Conservation (phyloP, 1,139 yeast genomes). For the Geotrichum cucujoidarum region DNA sequence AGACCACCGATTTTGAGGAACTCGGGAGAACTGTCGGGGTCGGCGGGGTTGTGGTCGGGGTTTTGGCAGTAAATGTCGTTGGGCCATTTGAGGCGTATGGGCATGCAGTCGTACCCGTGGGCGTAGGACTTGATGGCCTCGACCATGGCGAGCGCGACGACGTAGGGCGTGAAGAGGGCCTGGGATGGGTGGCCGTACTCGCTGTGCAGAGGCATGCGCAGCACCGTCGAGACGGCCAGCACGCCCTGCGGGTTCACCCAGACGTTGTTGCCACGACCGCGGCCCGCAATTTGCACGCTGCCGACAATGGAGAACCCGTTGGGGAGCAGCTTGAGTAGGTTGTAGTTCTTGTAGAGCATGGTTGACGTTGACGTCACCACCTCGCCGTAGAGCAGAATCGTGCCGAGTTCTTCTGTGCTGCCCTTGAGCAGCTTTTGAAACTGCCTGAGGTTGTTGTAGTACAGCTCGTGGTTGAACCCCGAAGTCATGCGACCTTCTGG, state of each 20-base stretch:
- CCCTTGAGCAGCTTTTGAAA: slow-evolving; percentile 29
- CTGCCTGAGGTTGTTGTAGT: slow-evolving; percentile 46
- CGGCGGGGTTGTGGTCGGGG: slow-evolving; percentile 39
- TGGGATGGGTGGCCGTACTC: slow-evolving; percentile 40
- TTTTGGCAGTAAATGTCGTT: slow-evolving; percentile 78
- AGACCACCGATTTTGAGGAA: slow-evolving; percentile 81
- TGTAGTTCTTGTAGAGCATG: slow-evolving; percentile 66
- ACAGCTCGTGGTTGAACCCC: slow-evolving; percentile 59
- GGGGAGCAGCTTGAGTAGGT: slow-evolving; percentile 56
- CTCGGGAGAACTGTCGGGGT: slow-evolving; percentile 27
- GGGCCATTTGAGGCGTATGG: slow-evolving; percentile 91
- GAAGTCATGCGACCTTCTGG: slow-evolving; percentile 52
- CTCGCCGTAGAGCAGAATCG: slow-evolving; percentile 69
- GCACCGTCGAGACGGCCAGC: slow-evolving; percentile 69
- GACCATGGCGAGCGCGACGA: slow-evolving; percentile 76
- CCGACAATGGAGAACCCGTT: slow-evolving; percentile 71
- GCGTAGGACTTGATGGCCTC: slow-evolving; percentile 69
- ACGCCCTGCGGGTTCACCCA: slow-evolving; percentile 97
- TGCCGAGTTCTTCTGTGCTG: slow-evolving; percentile 47
- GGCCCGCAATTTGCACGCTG: slow-evolving; percentile 79
- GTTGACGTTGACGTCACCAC: slow-evolving; percentile 86
- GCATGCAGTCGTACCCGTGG: slow-evolving; percentile 54
- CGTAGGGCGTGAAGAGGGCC: slow-evolving; percentile 79
- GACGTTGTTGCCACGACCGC: slow-evolving; percentile 91
- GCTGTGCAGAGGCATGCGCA: slow-evolving; percentile 50